phyloP scores from a whole-genome alignment of 2,329 filamentous ascomycete species.

The Thermochaetoides dissita region DNA sequence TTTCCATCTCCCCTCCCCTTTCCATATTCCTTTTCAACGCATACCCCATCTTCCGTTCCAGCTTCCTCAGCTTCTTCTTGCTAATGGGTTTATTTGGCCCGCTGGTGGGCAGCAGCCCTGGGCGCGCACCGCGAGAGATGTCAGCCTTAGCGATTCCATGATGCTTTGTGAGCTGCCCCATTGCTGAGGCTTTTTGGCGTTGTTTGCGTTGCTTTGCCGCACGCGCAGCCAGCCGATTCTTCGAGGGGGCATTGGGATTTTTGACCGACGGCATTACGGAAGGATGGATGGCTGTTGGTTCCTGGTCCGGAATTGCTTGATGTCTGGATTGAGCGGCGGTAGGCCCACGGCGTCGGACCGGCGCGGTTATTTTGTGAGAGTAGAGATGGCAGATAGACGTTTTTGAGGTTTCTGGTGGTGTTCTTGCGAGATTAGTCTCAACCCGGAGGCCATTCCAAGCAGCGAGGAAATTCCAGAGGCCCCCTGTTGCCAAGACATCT shows the following conservation, averaged over 20 bases:
- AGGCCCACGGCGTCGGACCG: too few species aligned
- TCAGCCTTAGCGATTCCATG: slow-evolving; percentile 22
- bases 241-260: slow-evolving; percentile 43
- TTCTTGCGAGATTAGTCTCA: too few species aligned
- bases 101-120: slow-evolving; percentile 40
- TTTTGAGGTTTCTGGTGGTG: too few species aligned
- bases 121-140: slow-evolving; percentile 33
- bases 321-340: too few species aligned
- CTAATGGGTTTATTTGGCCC: slow-evolving; percentile 37
- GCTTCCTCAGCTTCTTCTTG: slow-evolving; percentile 41
- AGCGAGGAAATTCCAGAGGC: too few species aligned
- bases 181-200: slow-evolving; percentile 27
- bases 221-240: slow-evolving; percentile 36
- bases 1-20: slow-evolving; percentile 34
- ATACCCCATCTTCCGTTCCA: slow-evolving; percentile 39
- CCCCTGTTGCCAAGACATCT: too few species aligned
- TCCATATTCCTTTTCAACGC: slow-evolving; percentile 39
- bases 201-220: slow-evolving; percentile 30
- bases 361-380: too few species aligned
- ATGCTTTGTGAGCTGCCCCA: slow-evolving; percentile 11
- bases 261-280: slow-evolving; percentile 38
- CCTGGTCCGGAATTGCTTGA: too few species aligned
- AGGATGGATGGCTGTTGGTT: too few species aligned
- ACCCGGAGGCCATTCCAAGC: too few species aligned
- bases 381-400: too few species aligned